Base-by-base conservation (phyloP, 495 filamentous ascomycete species). In the Xylaria acuta region DNA sequence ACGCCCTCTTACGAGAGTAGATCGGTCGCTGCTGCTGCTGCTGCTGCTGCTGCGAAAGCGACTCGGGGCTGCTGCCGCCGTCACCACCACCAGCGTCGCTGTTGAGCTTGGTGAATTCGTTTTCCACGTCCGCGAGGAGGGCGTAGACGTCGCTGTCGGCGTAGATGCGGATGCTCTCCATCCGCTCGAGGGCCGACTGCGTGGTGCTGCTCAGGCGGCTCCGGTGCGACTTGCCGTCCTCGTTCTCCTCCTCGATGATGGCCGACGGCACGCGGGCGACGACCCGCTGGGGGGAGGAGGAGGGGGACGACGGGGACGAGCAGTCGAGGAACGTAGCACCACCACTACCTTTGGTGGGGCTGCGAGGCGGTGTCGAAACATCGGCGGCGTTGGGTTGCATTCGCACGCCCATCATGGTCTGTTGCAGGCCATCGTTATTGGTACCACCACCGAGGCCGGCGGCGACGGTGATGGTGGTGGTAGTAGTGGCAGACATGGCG, bases 101-200 rank as follows among this genome's bases (percentile, higher is more conserved):
- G 53, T 67, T 41, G 77, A 89, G 85, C 58, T 84, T 82, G 65
- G 84, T 86, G 75, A 91, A 88, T 67, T 88, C 85, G 59, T 85
- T 82, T 76, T 90, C 88, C 16, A 92, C 89, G 69, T 91, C 89
- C 3, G 84, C 85, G 38, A 91, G 76, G 8, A 91, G 82, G 0
- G 88, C 88, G 72, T 88, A 90, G 12, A 93, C 88, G 63, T 90
- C 88, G 65, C 84, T 84, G 73, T 89, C 90, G 38, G 89, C 90
- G 70, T 91, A 92, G 72, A 92, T 87, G 70, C 87, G 88, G 72
- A 92, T 92, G 66, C 88, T 91, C 77, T 92, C 86, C 32, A 87
- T 88, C 16, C 82, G 72, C 65, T 76, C 72, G 73, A 81, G 49
- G 67, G 81, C 65, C 36, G 74, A 78, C 40, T 79, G 72, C 7